Percentiles rank a stretch among this genome's conserved stretches.
Conservation (phyloP, 768 basidiomycete genomes). For the Mrakia blollopis region DNA sequence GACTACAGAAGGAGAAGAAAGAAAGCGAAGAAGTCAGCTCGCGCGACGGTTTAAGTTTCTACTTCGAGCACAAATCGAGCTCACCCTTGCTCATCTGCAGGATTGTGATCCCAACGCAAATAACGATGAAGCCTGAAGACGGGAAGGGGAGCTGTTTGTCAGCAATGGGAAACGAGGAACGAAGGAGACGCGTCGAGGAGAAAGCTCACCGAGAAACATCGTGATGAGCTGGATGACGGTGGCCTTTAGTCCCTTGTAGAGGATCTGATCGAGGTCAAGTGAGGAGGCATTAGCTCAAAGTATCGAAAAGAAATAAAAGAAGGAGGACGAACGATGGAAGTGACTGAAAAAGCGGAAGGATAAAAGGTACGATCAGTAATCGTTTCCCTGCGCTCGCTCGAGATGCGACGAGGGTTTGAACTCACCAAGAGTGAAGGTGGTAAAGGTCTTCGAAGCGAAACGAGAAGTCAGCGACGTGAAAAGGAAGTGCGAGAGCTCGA, state of each 20-base stretch:
- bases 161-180: neutral
- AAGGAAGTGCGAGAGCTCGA: neutral
- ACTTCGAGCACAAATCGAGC: neutral
- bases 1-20: slow-evolving; percentile 58
- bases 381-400: too few species aligned
- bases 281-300: too few species aligned
- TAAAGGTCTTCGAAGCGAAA: slow-evolving; percentile 41
- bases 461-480: neutral
- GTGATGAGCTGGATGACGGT: slow-evolving; percentile 75
- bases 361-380: neutral
- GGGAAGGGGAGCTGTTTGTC: neutral
- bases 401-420: too few species aligned
- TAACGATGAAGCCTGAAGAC: slow-evolving; percentile 67
- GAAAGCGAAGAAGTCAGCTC: neutral
- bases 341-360: slow-evolving; percentile 18
- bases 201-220: slow-evolving; percentile 57
- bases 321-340: slow-evolving; percentile 35
- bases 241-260: slow-evolving; percentile 84
- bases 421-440: slow-evolving; percentile 45
- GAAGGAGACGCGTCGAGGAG: neutral
- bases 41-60: too few species aligned
- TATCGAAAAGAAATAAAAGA: neutral
- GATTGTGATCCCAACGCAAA: slow-evolving; percentile 83
- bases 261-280: slow-evolving; percentile 53
- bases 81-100: slow-evolving; percentile 64